A percentile compares a stretch with the other conserved stretches of the same genome.
Evolutionary conservation across 108 stramenopile species (phyloP).

Genomic region (Parmales sp.): DNA sequence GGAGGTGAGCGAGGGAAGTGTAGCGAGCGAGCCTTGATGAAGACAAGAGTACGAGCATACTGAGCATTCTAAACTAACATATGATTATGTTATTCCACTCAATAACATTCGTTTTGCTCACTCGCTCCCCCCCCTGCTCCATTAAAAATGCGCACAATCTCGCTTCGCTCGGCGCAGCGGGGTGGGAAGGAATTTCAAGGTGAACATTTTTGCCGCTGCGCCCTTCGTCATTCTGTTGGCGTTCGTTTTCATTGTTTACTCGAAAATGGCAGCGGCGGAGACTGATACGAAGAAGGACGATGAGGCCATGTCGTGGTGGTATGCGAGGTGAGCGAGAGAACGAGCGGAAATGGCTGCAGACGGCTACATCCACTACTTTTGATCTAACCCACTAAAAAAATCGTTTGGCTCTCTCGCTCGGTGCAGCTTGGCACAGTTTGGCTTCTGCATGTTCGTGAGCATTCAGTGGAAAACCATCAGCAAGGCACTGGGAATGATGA

Average conservation of each 20-base stretch:
- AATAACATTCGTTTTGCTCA: not conserved
- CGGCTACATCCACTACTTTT: not conserved
- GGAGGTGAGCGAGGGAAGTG: too few relatives aligned
- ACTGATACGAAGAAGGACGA: too few relatives aligned
- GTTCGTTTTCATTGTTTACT: not conserved
- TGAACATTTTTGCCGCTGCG: not conserved
- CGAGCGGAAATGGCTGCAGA: not conserved
- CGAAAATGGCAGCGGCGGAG: not conserved
- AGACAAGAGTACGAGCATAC: too few relatives aligned
- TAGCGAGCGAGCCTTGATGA: too few relatives aligned
- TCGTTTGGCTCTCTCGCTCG: not conserved
- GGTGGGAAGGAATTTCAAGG: not conserved
- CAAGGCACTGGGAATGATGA: not conserved
- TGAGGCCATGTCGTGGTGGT: too few relatives aligned
- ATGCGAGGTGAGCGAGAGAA: too few relatives aligned
- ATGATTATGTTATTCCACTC: not conserved
- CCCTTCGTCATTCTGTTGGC: not conserved
- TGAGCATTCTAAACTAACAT: not conserved
- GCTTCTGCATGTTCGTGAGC: not conserved
- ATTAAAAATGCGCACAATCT: not conserved
- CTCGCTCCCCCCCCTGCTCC: not conserved
- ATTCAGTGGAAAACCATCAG: not conserved
- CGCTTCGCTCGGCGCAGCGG: not conserved
- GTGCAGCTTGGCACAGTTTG: not conserved
- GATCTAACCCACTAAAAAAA: not conserved